phyloP scores from a whole-genome alignment of 169 alveolate species.

The Plasmodium sp. region DNA sequence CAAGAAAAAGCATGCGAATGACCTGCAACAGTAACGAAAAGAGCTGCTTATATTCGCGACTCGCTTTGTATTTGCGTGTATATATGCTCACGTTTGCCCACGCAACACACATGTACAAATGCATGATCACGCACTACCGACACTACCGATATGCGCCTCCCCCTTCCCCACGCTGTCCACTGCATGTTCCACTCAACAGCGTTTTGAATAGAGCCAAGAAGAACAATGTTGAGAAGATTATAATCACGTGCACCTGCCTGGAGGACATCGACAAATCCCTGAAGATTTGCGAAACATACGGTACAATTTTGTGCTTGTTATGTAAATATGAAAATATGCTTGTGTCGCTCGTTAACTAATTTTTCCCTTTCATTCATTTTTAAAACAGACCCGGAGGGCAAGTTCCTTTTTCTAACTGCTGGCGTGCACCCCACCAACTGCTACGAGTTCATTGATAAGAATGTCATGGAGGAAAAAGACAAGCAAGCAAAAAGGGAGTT shows the following conservation, averaged over 20 bases:
- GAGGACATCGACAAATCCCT: conserved; percentile 85
- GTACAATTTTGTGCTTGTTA: conserved; percentile 49
- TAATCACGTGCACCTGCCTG: conserved; percentile 86
- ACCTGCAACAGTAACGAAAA: conserved; percentile 87
- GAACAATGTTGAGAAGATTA: conserved; percentile 87
- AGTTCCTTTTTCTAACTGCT: conserved; percentile 87
- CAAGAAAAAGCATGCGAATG: conserved; percentile 92
- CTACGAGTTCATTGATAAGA: conserved; percentile 79
- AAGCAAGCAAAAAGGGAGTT: conserved; percentile 49
- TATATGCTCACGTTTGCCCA: neutral
- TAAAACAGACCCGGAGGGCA: conserved; percentile 84
- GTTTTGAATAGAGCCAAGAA: conserved; percentile 87
- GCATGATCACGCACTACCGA: neutral
- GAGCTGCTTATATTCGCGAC: neutral
- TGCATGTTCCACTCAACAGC: conserved; percentile 34
- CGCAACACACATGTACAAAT: neutral
- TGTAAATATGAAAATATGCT: neutral
- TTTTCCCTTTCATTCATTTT: conserved; percentile 5
- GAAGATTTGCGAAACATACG: conserved; percentile 81
- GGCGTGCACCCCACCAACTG: conserved; percentile 94
- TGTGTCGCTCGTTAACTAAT: neutral
- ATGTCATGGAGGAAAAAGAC: conserved; percentile 68
- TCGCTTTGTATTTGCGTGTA: neutral
- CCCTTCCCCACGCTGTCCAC: neutral
- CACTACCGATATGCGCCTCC: neutral